Conservation (phyloP, 768 basidiomycete species). For the Hortiboletus campestris region DNA sequence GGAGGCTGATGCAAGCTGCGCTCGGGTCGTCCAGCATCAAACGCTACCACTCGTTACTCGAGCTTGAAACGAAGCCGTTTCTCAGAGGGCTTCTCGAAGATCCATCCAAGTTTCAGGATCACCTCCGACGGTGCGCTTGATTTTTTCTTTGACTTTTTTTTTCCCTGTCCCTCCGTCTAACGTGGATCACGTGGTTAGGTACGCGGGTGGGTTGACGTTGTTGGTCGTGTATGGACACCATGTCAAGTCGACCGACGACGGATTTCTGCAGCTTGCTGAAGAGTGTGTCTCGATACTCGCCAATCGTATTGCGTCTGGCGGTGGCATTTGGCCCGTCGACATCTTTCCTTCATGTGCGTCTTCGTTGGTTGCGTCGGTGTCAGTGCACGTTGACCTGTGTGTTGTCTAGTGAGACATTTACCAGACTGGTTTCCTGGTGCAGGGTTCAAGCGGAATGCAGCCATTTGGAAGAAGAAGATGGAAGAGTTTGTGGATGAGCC, state of each 20-base stretch:
- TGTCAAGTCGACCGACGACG: slow-evolving; percentile 39
- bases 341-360: slow-evolving; percentile 36
- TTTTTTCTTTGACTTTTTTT: background rate
- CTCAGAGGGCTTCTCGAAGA: slow-evolving; percentile 51
- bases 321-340: slow-evolving; percentile 44
- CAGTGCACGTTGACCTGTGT: background rate
- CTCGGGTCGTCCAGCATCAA: slow-evolving; percentile 53
- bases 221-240: slow-evolving; percentile 64
- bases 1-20: slow-evolving; percentile 64
- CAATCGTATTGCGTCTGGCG: slow-evolving; percentile 43
- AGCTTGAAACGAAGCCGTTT: slow-evolving; percentile 55
- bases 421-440: slow-evolving; percentile 70
- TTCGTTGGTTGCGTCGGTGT: background rate
- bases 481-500: slow-evolving; percentile 64
- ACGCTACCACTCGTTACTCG: slow-evolving; percentile 55
- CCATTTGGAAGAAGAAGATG: slow-evolving; percentile 60
- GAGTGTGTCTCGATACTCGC: slow-evolving; percentile 42
- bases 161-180: background rate
- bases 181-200: slow-evolving; percentile 35
- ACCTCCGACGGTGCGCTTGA: slow-evolving; percentile 33
- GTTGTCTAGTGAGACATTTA: slow-evolving; percentile 45
- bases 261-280: slow-evolving; percentile 41
- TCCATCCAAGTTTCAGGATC: slow-evolving; percentile 35
- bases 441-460: slow-evolving; percentile 61
- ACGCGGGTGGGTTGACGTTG: slow-evolving; percentile 53